phyloP scores from a whole-genome alignment of 176 grass and related monocot genomes.

The Elaeis guineensis region DNA sequence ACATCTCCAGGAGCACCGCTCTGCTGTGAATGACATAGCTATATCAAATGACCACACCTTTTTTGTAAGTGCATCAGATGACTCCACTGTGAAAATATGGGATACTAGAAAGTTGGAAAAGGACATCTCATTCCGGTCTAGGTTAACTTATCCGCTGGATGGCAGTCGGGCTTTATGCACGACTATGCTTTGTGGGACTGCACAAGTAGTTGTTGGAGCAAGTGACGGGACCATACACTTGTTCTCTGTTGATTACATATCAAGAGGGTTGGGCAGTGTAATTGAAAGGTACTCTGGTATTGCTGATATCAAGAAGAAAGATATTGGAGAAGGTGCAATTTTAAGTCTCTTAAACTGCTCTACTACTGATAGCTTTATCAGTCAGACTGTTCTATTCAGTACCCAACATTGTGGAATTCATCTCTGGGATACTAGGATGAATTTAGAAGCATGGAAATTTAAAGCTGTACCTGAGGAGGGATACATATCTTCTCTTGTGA shows the following conservation, averaged over 20 bases:
- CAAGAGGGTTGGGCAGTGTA: slow-evolving; percentile 52
- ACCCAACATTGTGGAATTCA: slow-evolving; percentile 74
- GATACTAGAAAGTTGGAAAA: slow-evolving; percentile 96
- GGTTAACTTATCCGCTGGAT: slow-evolving; percentile 75
- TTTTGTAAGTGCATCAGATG: slow-evolving; percentile 83
- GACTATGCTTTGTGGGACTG: slow-evolving; percentile 68
- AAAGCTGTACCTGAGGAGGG: slow-evolving; percentile 68
- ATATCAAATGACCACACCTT: slow-evolving; percentile 74
- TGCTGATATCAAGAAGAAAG: slow-evolving; percentile 67
- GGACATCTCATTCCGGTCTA: slow-evolving; percentile 92
- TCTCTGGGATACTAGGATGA: slow-evolving; percentile 72
- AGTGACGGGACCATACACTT: slow-evolving; percentile 79
- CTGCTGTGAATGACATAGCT: slow-evolving; percentile 77
- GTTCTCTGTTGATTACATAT: slow-evolving; percentile 84
- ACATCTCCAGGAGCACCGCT: slow-evolving; percentile 88
- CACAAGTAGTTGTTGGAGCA: slow-evolving; percentile 62
- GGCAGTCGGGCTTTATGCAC: slow-evolving; percentile 67
- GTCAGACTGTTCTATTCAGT: slow-evolving; percentile 80
- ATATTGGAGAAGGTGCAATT: slow-evolving; percentile 73
- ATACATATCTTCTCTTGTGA: slow-evolving; percentile 64
- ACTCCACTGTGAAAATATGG: slow-evolving; percentile 94
- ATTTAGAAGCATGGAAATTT: slow-evolving; percentile 77
- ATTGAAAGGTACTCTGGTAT: slow-evolving; percentile 86
- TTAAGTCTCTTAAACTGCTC: slow-evolving; percentile 70
- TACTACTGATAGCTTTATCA: slow-evolving; percentile 44